A percentile compares a stretch with the other conserved stretches of the same genome.
Evolutionary conservation across 2,329 filamentous ascomycete species (phyloP).

Genomic region (Beauveria scarabaeidicola): DNA sequence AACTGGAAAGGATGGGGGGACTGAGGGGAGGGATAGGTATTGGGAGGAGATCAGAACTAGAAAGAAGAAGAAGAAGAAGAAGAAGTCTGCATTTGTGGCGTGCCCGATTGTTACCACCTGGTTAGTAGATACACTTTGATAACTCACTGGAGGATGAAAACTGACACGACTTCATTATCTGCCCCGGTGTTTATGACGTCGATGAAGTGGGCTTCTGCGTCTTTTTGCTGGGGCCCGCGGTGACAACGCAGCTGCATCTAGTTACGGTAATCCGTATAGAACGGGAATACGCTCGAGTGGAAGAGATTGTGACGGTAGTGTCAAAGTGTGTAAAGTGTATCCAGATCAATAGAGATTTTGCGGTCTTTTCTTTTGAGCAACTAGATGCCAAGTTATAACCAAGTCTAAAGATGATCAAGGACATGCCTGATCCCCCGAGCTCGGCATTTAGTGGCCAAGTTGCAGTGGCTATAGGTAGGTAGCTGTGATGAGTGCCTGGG

Average conservation of each 20-base stretch:
- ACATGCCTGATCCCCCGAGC: background rate
- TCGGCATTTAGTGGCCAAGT: background rate
- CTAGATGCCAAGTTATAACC: too few relatives aligned
- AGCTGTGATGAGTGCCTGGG: background rate
- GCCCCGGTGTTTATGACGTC: slow-evolving; percentile 9
- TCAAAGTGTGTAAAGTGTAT: background rate
- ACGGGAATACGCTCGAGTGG: background rate
- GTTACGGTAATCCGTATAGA: background rate
- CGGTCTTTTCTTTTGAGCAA: background rate
- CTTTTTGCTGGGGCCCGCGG: background rate
- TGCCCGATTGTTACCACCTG: too few relatives aligned
- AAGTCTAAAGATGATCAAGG: background rate
- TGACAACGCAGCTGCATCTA: background rate
- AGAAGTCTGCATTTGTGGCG: background rate
- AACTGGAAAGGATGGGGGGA: background rate
- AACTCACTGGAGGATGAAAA: background rate
- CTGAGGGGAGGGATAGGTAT: background rate
- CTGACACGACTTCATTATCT: background rate
- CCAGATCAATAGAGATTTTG: background rate
- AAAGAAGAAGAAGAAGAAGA: background rate
- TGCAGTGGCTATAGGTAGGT: background rate
- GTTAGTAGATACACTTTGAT: too few relatives aligned
- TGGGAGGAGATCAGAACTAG: background rate
- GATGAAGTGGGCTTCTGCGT: background rate
- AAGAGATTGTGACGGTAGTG: background rate